A percentile compares a stretch with the other conserved stretches of the same genome.
phyloP scores from a whole-genome alignment of 768 basidiomycete genomes.

The Hydnomerulius pinastri region DNA sequence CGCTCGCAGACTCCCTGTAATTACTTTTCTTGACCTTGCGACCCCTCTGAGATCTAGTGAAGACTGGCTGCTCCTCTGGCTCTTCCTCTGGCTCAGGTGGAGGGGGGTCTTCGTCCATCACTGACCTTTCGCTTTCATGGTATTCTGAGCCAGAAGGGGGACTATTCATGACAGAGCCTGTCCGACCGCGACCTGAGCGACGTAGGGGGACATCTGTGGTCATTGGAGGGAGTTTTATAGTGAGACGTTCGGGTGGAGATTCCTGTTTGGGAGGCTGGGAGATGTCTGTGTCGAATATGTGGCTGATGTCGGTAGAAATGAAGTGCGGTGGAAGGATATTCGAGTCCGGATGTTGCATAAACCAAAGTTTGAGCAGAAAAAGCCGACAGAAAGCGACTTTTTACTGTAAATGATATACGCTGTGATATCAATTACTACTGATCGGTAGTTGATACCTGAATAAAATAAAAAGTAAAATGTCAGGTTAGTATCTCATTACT shows the following conservation, averaged over 20 bases:
- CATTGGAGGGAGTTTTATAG: conserved; percentile 26
- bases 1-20: conserved; percentile 49
- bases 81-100: conserved; percentile 1
- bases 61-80: conserved; percentile 8
- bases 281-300: background rate
- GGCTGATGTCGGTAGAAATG: background rate
- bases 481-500: conserved; percentile 4
- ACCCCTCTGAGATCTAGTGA: conserved; percentile 38
- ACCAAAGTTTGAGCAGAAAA: conserved; percentile 6
- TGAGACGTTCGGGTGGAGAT: conserved; percentile 19
- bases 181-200: conserved; percentile 26
- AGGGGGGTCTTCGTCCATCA: conserved; percentile 26
- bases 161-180: conserved; percentile 24
- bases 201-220: conserved; percentile 14
- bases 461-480: background rate
- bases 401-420: background rate
- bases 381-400: background rate
- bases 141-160: conserved; percentile 34
- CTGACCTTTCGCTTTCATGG: conserved; percentile 35
- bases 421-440: background rate
- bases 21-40: conserved; percentile 39
- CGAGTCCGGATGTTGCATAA: conserved; percentile 13
- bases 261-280: conserved; percentile 6
- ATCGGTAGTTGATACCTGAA: background rate
- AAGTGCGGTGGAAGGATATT: background rate